Percentiles rank a stretch among this genome's conserved stretches.
Conservation (phyloP, 108 stramenopile genomes). For the Epipyxis sp. region DNA sequence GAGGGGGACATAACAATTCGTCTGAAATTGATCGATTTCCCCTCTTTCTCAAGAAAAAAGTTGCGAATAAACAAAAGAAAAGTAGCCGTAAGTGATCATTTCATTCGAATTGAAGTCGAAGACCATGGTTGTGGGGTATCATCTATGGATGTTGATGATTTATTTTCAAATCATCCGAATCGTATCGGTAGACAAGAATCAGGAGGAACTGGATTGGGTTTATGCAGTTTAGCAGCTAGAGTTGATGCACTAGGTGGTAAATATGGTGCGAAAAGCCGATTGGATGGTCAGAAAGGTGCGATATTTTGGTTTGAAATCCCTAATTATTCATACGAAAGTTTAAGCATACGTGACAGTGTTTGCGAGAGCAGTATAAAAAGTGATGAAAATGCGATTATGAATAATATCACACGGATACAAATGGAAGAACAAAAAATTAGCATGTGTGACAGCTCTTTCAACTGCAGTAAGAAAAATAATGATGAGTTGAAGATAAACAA, state of each 20-base stretch:
- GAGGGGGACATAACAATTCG: not conserved
- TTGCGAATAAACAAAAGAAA: not conserved
- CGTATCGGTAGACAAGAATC: not conserved
- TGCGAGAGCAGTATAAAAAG: too few relatives aligned
- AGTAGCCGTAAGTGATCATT: not conserved
- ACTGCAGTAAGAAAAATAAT: too few relatives aligned
- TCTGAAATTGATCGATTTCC: not conserved
- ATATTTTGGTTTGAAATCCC: not conserved
- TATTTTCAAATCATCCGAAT: not conserved
- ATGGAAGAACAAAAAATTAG: too few relatives aligned
- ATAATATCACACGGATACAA: too few relatives aligned
- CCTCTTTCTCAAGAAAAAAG: not conserved
- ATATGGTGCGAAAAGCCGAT: not conserved
- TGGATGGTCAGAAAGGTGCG: not conserved
- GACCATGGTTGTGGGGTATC: not conserved
- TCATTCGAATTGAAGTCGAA: not conserved
- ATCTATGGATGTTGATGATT: not conserved
- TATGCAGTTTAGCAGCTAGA: not conserved
- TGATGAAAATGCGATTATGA: too few relatives aligned
- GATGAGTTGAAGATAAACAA: too few relatives aligned
- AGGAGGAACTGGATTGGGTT: not conserved
- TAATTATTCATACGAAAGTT: too few relatives aligned
- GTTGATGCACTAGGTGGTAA: not conserved
- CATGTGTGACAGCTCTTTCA: too few relatives aligned
- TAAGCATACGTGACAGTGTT: too few relatives aligned